phyloP scores from a whole-genome alignment of 2,329 filamentous ascomycete species.

The Lachnellula suecica region DNA sequence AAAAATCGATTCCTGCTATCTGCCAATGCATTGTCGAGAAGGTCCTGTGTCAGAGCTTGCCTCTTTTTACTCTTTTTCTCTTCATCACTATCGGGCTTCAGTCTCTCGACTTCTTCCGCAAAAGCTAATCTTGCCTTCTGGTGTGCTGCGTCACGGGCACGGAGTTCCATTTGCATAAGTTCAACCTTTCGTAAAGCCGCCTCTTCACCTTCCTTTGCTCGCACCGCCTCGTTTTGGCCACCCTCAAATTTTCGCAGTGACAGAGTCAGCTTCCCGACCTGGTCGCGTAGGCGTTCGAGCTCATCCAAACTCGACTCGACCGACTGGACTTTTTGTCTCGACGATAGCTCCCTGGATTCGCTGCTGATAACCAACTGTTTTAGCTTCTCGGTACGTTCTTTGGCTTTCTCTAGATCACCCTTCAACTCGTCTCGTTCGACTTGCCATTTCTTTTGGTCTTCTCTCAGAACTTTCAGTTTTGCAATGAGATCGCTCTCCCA shows the following conservation, averaged over 20 bases:
- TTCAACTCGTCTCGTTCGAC: conserved; percentile 56
- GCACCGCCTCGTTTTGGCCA: conserved; percentile 58
- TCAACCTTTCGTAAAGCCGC: conserved; percentile 59
- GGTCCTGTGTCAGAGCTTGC: conserved; percentile 8
- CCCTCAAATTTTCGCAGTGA: conserved; percentile 64
- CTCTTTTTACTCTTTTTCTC: conserved; percentile 5
- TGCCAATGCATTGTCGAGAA: conserved; percentile 21
- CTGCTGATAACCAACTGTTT: conserved; percentile 64
- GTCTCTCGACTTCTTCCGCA: conserved; percentile 45
- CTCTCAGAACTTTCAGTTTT: conserved; percentile 65
- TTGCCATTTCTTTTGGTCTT: conserved; percentile 67
- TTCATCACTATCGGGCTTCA: conserved; percentile 35
- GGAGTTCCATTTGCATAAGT: conserved; percentile 57
- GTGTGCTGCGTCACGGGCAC: conserved; percentile 48
- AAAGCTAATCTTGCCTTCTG: conserved; percentile 41
- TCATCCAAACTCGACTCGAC: conserved; percentile 62
- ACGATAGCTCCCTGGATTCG: conserved; percentile 66
- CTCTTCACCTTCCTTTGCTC: conserved; percentile 56
- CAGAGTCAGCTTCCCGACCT: conserved; percentile 60
- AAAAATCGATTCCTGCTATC: conserved; percentile 37
- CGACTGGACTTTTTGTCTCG: conserved; percentile 62
- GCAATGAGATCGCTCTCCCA: conserved; percentile 71
- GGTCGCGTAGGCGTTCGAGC: conserved; percentile 55
- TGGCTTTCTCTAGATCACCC: conserved; percentile 56
- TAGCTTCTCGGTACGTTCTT: conserved; percentile 62